Base-by-base conservation (phyloP, 2,329 filamentous ascomycete species). In the Paraconiothyrium brasiliense region DNA sequence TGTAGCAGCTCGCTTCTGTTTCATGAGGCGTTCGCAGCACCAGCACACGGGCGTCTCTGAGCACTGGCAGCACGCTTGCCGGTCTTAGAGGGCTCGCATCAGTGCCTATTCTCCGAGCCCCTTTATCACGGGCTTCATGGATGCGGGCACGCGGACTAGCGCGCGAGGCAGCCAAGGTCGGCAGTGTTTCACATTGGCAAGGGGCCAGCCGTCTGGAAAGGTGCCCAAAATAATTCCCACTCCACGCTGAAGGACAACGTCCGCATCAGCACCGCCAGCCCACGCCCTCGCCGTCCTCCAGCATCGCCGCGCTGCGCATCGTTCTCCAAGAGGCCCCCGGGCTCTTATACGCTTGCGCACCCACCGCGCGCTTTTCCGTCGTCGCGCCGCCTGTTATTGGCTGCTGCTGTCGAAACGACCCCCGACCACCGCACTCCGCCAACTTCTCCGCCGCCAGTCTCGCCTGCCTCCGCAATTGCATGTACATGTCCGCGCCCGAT, bases 391-490 rank as follows among this genome's bases (percentile, higher is more conserved):
- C 37, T 39, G 37, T 16, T n/a, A 41, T 49, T 41, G 22, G 47
- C 30, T 44, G 27, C 5, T 48, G 37, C 57, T 24, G 49, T 27
- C 10, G 34, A 52, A 52, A 35, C 48, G 30, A 39, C 46, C 46
- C 10, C 41, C 20, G 41, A 10, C 35, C 35, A 43, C 34, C 14
- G 39, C 52, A 5, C 48, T 58, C 58, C 59, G 57, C 61, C 56
- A 48, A 30, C 61, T 58, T 63, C 50, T 61, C 62, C 65, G 66
- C 69, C 34, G 56, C 63, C 62, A 55, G 60, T 27, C 32, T 24
- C 41, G 58, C 49, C 46, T 47, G 54, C 54, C 54, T 55, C 39
- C 52, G 52, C 52, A 55, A 46, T 22, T 46, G 34, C 41, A 34
- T 13, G 39, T 55, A 39, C 52, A 46, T 43, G 52, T 27, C 41